These are phyloP conservation scores for Xylariaceae sp. DNA, from an alignment of 2,329 filamentous ascomycete species.

Conservation along the genomic window DNA sequence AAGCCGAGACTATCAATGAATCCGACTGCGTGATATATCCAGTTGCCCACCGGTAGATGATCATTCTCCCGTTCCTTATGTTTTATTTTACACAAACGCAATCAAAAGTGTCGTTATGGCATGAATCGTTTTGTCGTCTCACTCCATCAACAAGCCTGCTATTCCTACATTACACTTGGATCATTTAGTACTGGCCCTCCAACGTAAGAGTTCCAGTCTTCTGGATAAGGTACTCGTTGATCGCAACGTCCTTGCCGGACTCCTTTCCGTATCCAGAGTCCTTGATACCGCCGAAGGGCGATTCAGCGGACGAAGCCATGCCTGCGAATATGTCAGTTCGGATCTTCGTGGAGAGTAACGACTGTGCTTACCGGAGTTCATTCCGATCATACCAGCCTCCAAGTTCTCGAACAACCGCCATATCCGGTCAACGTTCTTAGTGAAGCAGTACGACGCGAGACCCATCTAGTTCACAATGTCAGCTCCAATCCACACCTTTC, in stretches of 20 bases:
- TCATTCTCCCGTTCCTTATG: background rate
- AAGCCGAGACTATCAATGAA: no score
- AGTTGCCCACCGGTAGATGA: background rate
- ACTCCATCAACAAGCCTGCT: no score
- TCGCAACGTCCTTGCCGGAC: slow-evolving; percentile 43
- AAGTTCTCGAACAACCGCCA: slow-evolving; percentile 56
- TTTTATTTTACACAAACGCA: background rate
- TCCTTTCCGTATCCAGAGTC: slow-evolving; percentile 45
- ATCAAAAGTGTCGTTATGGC: background rate
- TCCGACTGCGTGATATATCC: background rate
- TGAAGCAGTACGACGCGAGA: slow-evolving; percentile 65
- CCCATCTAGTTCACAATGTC: slow-evolving; percentile 52
- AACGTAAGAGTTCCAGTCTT: slow-evolving; percentile 43
- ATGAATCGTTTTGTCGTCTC: no score
- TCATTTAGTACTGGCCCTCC: slow-evolving; percentile 34
- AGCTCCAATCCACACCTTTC: background rate
- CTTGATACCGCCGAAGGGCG: slow-evolving; percentile 46
- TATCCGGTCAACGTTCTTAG: slow-evolving; percentile 52
- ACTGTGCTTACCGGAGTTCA: slow-evolving; percentile 39
- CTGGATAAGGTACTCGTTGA: slow-evolving; percentile 43
- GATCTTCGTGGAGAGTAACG: no score
- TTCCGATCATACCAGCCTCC: slow-evolving; percentile 49
- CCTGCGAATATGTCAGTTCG: slow-evolving; percentile 18
- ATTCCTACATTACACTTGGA: no score
- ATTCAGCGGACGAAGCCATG: slow-evolving; percentile 39